phyloP scores from a whole-genome alignment of 495 filamentous ascomycete species.

The Penicillium riverlandense region DNA sequence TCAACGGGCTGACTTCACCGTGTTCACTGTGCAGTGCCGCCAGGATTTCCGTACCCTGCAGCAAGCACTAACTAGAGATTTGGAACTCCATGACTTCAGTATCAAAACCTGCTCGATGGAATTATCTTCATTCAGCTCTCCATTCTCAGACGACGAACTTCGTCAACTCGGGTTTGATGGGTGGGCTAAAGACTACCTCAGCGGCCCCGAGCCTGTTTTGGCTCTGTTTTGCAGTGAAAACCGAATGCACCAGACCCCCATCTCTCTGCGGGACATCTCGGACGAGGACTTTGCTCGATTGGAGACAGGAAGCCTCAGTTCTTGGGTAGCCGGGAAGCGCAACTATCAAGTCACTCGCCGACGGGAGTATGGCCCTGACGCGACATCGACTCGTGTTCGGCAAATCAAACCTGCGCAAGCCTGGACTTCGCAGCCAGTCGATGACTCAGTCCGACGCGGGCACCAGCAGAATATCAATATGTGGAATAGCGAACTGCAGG shows the following conservation, averaged over 20 bases:
- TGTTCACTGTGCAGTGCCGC: conserved; percentile 68
- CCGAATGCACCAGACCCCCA: conserved; percentile 57
- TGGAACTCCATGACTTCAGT: conserved; percentile 58
- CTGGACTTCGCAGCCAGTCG: conserved; percentile 76
- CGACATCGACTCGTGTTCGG: conserved; percentile 55
- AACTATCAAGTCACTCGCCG: conserved; percentile 55
- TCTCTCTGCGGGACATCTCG: conserved; percentile 53
- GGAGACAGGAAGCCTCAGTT: conserved; percentile 41
- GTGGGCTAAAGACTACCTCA: conserved; percentile 68
- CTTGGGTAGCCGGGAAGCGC: conserved; percentile 57
- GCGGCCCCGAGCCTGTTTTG: conserved; percentile 77
- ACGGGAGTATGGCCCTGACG: conserved; percentile 64
- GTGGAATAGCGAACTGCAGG: conserved; percentile 35
- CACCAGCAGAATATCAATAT: conserved; percentile 35
- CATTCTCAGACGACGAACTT: conserved; percentile 49
- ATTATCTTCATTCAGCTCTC: conserved; percentile 44
- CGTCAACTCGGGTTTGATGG: conserved; percentile 61
- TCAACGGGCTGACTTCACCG: conserved; percentile 51
- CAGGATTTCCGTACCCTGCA: conserved; percentile 67
- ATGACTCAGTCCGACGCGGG: conserved; percentile 49
- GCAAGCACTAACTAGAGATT: conserved; percentile 24
- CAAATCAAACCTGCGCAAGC: conserved; percentile 46
- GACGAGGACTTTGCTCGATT: conserved; percentile 57
- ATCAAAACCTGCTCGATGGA: conserved; percentile 49
- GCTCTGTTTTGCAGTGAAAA: conserved; percentile 74